phyloP scores from a whole-genome alignment of 2,329 filamentous ascomycete genomes.

The Fusarium sp. region DNA sequence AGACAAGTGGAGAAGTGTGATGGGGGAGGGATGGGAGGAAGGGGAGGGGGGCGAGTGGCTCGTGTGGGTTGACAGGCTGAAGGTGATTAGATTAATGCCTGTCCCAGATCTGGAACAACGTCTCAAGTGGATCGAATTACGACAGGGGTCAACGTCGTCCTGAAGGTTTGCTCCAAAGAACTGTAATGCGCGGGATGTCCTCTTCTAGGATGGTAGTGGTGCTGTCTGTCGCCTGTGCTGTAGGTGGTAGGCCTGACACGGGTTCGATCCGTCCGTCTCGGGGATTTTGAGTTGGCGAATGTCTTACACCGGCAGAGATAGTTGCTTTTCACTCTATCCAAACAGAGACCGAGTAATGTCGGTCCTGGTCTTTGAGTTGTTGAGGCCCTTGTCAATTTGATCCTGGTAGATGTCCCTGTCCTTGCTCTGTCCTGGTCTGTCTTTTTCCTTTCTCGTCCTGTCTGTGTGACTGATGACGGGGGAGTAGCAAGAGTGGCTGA shows the following conservation, averaged over 20 bases:
- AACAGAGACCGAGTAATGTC: conserved; percentile 18
- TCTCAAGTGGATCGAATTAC: conserved; percentile 38
- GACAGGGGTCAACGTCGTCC: conserved; percentile 25
- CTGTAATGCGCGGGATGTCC: conserved; percentile 10
- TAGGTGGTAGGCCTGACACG: conserved; percentile 11
- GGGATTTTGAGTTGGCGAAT: conserved; percentile 41
- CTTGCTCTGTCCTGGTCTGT: conserved; percentile 26
- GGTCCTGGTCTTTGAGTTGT: conserved; percentile 17
- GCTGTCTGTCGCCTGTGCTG: not conserved
- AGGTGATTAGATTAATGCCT: conserved; percentile 37
- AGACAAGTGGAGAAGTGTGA: conserved; percentile 37
- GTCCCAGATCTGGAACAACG: conserved; percentile 40
- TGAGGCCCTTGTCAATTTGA: conserved; percentile 18
- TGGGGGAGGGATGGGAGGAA: conserved; percentile 12
- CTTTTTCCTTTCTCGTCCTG: conserved; percentile 28
- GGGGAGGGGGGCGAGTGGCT: conserved; percentile 28
- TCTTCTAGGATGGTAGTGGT: not conserved
- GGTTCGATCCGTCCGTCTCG: conserved; percentile 27
- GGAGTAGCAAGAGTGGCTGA: conserved; percentile 23
- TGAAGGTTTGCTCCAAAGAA: conserved; percentile 21
- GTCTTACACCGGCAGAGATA: conserved; percentile 36
- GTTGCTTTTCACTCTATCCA: conserved; percentile 5
- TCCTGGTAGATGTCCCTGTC: conserved; percentile 17
- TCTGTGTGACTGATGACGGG: conserved; percentile 31
- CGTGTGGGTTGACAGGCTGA: conserved; percentile 28